Conservation (phyloP, 202 grass and related monocot species). For the Eragrostis tef region DNA sequence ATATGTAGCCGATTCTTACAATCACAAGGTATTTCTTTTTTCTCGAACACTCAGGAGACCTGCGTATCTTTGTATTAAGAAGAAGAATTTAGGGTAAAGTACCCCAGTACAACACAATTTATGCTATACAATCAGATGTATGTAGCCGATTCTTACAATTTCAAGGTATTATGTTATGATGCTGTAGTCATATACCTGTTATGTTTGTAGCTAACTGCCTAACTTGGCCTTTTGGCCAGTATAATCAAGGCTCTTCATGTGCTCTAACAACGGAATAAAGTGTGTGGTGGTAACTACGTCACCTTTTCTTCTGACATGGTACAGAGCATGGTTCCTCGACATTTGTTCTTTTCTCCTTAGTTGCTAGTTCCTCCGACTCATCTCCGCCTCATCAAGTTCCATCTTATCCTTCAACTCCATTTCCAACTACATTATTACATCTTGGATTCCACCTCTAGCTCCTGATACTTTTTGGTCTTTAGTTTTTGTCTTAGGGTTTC, state of each 20-base stretch:
- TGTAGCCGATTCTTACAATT: too few relatives aligned
- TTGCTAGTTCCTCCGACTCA: neutral
- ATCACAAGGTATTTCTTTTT: too few relatives aligned
- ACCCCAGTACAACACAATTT: too few relatives aligned
- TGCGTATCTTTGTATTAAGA: too few relatives aligned
- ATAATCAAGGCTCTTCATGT: neutral
- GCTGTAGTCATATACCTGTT: constrained; percentile 9
- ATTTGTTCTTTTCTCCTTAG: neutral
- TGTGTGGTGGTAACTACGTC: neutral
- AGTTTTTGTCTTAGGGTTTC: neutral
- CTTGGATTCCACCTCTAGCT: neutral
- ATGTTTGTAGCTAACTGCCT: neutral
- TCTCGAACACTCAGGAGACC: too few relatives aligned
- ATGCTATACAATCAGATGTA: too few relatives aligned
- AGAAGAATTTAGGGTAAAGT: too few relatives aligned
- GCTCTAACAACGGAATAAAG: neutral
- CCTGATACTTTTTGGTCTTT: neutral
- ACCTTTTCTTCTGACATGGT: neutral
- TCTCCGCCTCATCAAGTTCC: neutral
- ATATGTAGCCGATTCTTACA: constrained; percentile 96
- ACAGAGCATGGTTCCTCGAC: neutral
- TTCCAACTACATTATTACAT: neutral
- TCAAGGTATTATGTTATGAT: constrained; percentile 52
- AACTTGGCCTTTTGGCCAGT: neutral
- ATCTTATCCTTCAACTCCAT: neutral